Conservation (phyloP, 352 stramenopile species). For the Phytophthora crassamura region DNA sequence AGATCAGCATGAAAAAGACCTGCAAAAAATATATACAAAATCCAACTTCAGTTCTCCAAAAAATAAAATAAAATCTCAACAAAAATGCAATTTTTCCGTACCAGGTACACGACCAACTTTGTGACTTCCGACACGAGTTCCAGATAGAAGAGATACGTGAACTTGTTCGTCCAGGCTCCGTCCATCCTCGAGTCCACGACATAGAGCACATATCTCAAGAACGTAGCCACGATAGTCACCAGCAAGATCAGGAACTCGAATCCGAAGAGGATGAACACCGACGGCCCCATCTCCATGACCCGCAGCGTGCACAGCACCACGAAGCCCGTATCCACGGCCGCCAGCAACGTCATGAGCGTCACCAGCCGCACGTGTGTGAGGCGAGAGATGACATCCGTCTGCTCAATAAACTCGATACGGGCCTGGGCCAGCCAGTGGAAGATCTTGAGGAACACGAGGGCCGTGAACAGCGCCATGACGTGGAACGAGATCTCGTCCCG, state of each 20-base stretch:
- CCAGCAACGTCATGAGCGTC: slow-evolving; percentile 88
- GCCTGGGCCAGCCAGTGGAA: slow-evolving; percentile 93
- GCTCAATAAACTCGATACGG: slow-evolving; percentile 91
- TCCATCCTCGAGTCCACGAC: slow-evolving; percentile 93
- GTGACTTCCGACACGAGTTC: slow-evolving; percentile 96
- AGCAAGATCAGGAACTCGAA: slow-evolving; percentile 98
- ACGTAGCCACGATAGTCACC: slow-evolving; percentile 91
- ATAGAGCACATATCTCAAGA: slow-evolving; percentile 93
- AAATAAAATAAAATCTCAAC: slow-evolving; percentile 2
- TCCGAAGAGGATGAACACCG: slow-evolving; percentile 96
- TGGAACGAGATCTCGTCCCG: slow-evolving; percentile 96
- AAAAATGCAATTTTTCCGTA: slow-evolving; percentile 27
- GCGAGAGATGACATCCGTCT: slow-evolving; percentile 82
- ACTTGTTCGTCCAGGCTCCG: slow-evolving; percentile 90
- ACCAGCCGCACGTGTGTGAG: slow-evolving; percentile 89
- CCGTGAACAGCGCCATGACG: slow-evolving; percentile 96
- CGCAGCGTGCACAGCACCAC: slow-evolving; percentile 89
- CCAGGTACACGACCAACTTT: slow-evolving; percentile 97
- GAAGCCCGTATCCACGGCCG: slow-evolving; percentile 87
- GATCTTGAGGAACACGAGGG: slow-evolving; percentile 96
- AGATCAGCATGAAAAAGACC: slow-evolving; percentile 98
- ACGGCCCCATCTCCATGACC: slow-evolving; percentile 85
- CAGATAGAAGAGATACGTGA: slow-evolving; percentile 94
- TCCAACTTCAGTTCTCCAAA: neutral
- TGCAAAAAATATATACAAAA: slow-evolving; percentile 26